A percentile compares a stretch with the other conserved stretches of the same genome.
Conservation (phyloP, 768 basidiomycete species). For the Lyophyllum decastes region DNA sequence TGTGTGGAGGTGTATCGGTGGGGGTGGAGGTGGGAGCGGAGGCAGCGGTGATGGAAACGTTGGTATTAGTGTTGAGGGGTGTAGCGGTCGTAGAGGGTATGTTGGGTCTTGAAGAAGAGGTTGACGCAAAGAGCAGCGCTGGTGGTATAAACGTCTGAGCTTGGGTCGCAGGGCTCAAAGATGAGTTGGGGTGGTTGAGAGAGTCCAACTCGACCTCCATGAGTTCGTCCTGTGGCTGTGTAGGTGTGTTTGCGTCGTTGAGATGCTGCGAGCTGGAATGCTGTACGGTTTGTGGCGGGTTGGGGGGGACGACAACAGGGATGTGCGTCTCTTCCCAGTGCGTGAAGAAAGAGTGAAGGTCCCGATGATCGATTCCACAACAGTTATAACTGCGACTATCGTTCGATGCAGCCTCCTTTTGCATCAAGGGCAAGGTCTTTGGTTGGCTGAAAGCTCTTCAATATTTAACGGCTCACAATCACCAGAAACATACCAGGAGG, state of each 20-base stretch:
- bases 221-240: conserved; percentile 59
- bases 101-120: no score
- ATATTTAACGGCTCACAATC: background rate
- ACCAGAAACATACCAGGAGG: background rate
- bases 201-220: conserved; percentile 82
- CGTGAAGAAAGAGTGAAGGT: conserved; percentile 83
- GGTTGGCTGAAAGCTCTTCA: conserved; percentile 22
- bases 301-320: conserved; percentile 56
- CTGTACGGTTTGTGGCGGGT: conserved; percentile 40
- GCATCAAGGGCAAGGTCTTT: conserved; percentile 47
- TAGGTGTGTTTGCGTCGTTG: conserved; percentile 10
- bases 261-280: conserved; percentile 42
- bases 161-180: conserved; percentile 19
- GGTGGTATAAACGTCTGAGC: no score
- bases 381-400: conserved; percentile 87
- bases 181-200: conserved; percentile 33
- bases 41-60: background rate
- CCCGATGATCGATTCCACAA: conserved; percentile 73
- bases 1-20: conserved; percentile 26
- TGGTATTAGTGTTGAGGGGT: conserved; percentile 3
- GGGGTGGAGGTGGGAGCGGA: conserved; percentile 33
- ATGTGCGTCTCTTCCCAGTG: conserved; percentile 93
- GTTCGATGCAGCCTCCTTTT: conserved; percentile 41
- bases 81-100: conserved; percentile 20
- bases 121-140: no score